phyloP scores from a whole-genome alignment of 2,329 filamentous ascomycete genomes.

The Ciborinia camelliae region DNA sequence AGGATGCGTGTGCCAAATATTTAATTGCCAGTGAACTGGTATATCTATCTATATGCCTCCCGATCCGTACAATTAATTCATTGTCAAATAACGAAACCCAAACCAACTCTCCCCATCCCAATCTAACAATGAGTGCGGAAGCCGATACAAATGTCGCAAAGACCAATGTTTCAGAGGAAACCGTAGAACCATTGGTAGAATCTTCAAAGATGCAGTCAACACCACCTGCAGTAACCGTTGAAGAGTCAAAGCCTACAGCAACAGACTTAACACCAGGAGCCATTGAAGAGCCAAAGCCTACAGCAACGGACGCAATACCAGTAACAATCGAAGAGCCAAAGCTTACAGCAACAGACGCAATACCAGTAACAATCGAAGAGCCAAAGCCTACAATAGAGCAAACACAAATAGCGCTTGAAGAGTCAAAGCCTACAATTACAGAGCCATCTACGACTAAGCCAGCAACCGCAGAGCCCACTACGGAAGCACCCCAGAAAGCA shows the following conservation, averaged over 20 bases:
- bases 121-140: slow-evolving; percentile 12
- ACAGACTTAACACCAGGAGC: too few relatives aligned
- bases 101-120: too few relatives aligned
- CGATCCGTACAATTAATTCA: background rate
- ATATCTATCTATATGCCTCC: background rate
- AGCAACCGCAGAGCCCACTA: background rate
- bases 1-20: background rate
- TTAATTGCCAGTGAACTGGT: background rate
- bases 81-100: background rate
- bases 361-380: background rate
- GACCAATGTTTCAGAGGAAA: background rate
- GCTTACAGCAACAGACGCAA: background rate
- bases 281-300: background rate
- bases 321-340: background rate
- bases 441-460: background rate
- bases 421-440: background rate
- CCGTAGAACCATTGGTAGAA: background rate
- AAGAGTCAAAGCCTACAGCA: background rate
- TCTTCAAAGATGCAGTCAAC: too few relatives aligned
- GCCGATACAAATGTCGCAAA: background rate
- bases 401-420: slow-evolving; percentile 2
- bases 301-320: background rate
- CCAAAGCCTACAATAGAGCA: background rate
- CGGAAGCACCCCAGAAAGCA: background rate
- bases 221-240: too few relatives aligned